Base-by-base conservation (phyloP, 208 protist genomes). In the Trypanosoma avium region DNA sequence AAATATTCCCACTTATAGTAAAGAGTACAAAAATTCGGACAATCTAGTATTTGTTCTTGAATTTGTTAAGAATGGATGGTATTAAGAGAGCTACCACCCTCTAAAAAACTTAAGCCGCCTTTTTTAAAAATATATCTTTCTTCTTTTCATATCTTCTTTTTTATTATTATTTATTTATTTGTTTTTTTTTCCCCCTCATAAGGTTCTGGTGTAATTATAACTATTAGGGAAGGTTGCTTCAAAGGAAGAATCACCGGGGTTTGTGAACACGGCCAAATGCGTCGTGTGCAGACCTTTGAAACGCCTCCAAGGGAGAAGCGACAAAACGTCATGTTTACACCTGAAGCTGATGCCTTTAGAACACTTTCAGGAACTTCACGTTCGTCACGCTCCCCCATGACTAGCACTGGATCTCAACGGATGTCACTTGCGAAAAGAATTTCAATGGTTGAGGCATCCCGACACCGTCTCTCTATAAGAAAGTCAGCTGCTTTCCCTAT, bases 401-500 rank as follows among this genome's bases (percentile, higher is more conserved):
- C 30, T 19, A 61, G 54, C 32, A 56, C 27, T 22, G 30, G 43
- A 22, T 53, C 63, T 43, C 30, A 53, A 29, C n/a, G 45, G 21
- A 24, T 26, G 5, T 49, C 54, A 40, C 15, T 24, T 17, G 19
- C 6, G 33, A 26, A 22, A 12, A 0, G 8, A 2, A 7, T 55
- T 15, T 53, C 54, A 1, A 27, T 61, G 19, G 24, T 84, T 50
- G 70, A 75, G 49, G 58, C 77, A 33, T 75, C 73, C 19, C 79
- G 83, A 21, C 70, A 76, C 26, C 77, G 75, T 22, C 82, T 90
- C 5, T 70, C 75, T 10, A 93, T 91, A 35, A 65, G 77, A 35
- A 85, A 79, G 59, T 73, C 66, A 21, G 84, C 88, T 0, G 67
- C 84, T 9, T 94, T 94, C 48, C 82, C 79, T 0, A 90, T 90